These are phyloP conservation scores for Calonectria crousiana DNA, from an alignment of 2,329 filamentous ascomycete genomes.

Conservation along the genomic window DNA sequence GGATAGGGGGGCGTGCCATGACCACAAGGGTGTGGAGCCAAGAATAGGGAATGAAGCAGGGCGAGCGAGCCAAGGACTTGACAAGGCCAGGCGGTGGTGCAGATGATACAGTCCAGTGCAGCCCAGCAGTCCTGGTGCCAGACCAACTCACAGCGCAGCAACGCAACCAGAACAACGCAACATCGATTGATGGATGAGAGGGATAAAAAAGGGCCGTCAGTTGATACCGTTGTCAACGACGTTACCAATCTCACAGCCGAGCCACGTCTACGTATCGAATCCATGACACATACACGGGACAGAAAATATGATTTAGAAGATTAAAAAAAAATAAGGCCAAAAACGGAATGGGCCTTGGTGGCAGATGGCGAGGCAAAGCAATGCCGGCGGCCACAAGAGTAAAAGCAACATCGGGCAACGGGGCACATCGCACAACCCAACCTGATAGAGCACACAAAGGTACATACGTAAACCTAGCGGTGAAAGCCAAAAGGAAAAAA, in stretches of 20 bases:
- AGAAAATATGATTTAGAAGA: background rate
- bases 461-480: conserved; percentile 11
- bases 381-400: conserved; percentile 1
- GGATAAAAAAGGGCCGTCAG: background rate
- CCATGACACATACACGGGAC: conserved; percentile 1
- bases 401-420: conserved; percentile 11
- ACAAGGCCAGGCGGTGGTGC: conserved; percentile 36
- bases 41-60: conserved; percentile 27
- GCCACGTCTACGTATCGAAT: conserved; percentile 13
- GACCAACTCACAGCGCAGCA: conserved; percentile 13
- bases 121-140: conserved; percentile 7
- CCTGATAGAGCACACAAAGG: conserved; percentile 7
- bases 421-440: background rate
- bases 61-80: conserved; percentile 39
- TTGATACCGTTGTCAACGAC: background rate
- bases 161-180: conserved; percentile 12
- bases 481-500: background rate
- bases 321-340: background rate
- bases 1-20: conserved; percentile 20
- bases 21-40: conserved; percentile 11
- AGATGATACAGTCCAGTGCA: conserved; percentile 32
- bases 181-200: conserved; percentile 5
- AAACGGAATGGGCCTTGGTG: background rate
- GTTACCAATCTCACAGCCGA: conserved; percentile 8
- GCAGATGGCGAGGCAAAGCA: conserved; percentile 9